Evolutionary conservation across 352 stramenopile species (phyloP).

Genomic region (Phytophthora cryptogea): DNA sequence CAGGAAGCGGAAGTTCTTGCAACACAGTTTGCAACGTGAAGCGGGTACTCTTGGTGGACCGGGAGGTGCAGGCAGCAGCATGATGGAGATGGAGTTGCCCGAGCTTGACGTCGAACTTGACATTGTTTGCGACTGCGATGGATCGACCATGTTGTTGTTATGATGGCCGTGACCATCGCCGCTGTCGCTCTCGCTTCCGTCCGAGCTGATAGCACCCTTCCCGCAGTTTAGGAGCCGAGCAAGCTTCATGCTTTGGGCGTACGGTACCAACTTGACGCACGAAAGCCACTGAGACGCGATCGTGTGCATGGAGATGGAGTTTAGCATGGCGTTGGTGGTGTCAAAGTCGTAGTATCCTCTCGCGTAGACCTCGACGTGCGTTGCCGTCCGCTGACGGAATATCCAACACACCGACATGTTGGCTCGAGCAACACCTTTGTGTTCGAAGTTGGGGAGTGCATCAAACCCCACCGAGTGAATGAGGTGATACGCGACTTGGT

Average conservation of each 20-base stretch:
- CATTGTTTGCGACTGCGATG: constrained; percentile 19
- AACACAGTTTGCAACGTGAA: constrained; percentile 36
- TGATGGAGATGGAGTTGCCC: constrained; percentile 26
- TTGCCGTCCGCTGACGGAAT: constrained; percentile 40
- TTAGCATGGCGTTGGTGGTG: constrained; percentile 44
- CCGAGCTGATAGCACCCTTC: constrained; percentile 26
- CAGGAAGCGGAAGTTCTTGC: constrained; percentile 42
- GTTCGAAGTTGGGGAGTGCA: constrained; percentile 31
- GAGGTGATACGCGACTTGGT: constrained; percentile 42
- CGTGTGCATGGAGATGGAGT: constrained; percentile 41
- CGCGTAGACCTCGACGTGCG: constrained; percentile 37
- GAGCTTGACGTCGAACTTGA: constrained; percentile 41
- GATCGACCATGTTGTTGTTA: constrained; percentile 21
- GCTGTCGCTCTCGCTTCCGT: constrained; percentile 38
- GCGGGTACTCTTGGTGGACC: constrained; percentile 23
- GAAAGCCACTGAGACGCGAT: constrained; percentile 38
- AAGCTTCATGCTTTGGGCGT: constrained; percentile 55
- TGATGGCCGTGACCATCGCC: constrained; percentile 8
- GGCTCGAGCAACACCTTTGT: constrained; percentile 36
- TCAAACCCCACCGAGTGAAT: constrained; percentile 47
- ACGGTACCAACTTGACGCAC: constrained; percentile 33
- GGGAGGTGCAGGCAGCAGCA: constrained; percentile 26
- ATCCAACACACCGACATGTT: constrained; percentile 55
- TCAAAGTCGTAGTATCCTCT: constrained; percentile 42
- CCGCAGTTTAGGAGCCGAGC: constrained; percentile 31